Percentiles rank a stretch among this genome's conserved stretches.
Evolutionary conservation across 2,329 filamentous ascomycete genomes (phyloP).

Genomic region (Pseudogymnoascus sp.): DNA sequence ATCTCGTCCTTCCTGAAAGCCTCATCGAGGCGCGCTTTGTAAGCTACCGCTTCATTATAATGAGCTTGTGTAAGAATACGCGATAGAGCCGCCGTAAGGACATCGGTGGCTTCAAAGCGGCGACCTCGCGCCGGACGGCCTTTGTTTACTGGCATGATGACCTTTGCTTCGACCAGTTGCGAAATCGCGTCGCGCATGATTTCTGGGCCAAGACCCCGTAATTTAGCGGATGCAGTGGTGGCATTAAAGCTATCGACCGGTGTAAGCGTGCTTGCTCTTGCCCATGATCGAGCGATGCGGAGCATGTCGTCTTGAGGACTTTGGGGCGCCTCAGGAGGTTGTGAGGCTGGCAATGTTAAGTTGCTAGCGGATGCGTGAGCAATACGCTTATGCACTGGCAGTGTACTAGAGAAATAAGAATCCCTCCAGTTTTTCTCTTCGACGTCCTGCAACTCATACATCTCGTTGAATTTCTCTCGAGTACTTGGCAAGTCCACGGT

Average conservation of each 20-base stretch:
- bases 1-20: conserved; percentile 39
- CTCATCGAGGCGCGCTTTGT: conserved; percentile 55
- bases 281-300: conserved; percentile 50
- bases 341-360: conserved; percentile 32
- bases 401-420: conserved; percentile 47
- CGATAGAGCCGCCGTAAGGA: conserved; percentile 49
- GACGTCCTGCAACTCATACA: conserved; percentile 32
- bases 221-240: conserved; percentile 43
- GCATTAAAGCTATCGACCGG: conserved; percentile 42
- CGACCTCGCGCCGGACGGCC: conserved; percentile 49
- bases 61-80: conserved; percentile 50
- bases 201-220: conserved; percentile 25
- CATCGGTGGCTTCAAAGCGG: conserved; percentile 58
- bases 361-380: conserved; percentile 38
- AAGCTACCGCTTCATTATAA: conserved; percentile 50
- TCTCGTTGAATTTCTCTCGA: conserved; percentile 38
- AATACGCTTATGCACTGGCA: conserved; percentile 36
- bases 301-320: conserved; percentile 28
- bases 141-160: conserved; percentile 53
- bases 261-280: conserved; percentile 52
- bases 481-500: conserved; percentile 42
- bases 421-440: conserved; percentile 46
- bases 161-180: conserved; percentile 21
- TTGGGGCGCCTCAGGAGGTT: not conserved
- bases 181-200: conserved; percentile 20